These are phyloP conservation scores for Cutaneotrichosporon spelunceum DNA, from an alignment of 1,284 basidiomycete genomes.

Conservation along the genomic window DNA sequence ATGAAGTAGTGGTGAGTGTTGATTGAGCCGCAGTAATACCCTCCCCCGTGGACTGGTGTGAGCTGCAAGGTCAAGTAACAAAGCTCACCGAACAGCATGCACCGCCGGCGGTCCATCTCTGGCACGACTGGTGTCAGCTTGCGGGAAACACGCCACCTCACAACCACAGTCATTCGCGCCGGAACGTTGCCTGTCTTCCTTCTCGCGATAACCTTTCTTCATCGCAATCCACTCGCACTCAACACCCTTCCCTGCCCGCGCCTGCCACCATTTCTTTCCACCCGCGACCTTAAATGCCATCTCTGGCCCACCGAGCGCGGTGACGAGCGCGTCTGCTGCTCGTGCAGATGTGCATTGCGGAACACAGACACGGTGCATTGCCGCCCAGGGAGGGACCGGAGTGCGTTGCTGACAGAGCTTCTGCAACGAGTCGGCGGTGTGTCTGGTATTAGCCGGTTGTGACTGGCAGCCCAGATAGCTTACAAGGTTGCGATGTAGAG, in stretches of 20 bases:
- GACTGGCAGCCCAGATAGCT: neutral
- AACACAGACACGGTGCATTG: slow-evolving; percentile 69
- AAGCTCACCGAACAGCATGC: slow-evolving; percentile 65
- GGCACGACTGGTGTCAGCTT: slow-evolving; percentile 50
- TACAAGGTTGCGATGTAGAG: slow-evolving; percentile 58
- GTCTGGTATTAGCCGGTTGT: slow-evolving; percentile 48
- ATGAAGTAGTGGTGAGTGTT: slow-evolving; percentile 67
- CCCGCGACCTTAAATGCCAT: slow-evolving; percentile 71
- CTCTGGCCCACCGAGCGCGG: slow-evolving; percentile 79
- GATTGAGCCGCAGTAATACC: slow-evolving; percentile 57
- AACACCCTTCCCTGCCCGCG: slow-evolving; percentile 71
- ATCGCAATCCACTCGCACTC: slow-evolving; percentile 86
- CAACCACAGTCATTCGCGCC: slow-evolving; percentile 21
- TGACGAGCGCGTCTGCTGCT: slow-evolving; percentile 72
- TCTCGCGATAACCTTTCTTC: slow-evolving; percentile 54
- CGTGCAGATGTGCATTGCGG: slow-evolving; percentile 64
- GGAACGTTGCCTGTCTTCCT: slow-evolving; percentile 6
- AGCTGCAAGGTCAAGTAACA: no score
- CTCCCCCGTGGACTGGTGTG: slow-evolving; percentile 61
- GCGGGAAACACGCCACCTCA: neutral
- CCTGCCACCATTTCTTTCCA: slow-evolving; percentile 96
- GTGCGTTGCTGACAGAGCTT: slow-evolving; percentile 79
- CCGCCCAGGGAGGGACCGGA: slow-evolving; percentile 84
- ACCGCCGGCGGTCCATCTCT: slow-evolving; percentile 79
- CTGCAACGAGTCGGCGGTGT: slow-evolving; percentile 81